Evolutionary conservation across 768 basidiomycete genomes (phyloP), one percentile per base, ranked within the genome.

Genomic region (Atractiella rhizophila): DNA sequence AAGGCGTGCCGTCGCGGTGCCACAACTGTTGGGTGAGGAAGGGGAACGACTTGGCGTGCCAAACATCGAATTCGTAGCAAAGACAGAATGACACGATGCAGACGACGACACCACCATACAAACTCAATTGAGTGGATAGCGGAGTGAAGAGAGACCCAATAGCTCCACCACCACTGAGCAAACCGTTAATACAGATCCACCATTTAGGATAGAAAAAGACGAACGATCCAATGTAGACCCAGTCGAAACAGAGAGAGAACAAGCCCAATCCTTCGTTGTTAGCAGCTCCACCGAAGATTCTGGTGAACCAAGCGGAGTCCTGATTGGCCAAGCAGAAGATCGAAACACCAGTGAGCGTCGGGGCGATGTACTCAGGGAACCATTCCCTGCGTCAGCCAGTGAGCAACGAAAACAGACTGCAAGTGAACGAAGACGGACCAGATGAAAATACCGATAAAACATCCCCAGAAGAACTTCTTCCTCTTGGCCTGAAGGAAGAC

Each of bases 281-380:
- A 36, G 52, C 51, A 23, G 57, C 55, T 28, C 61, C 60, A 23
- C 61, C 61, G 42, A 63, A 63, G 40, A 63, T 50, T 47, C 61
- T 61, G 26, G 60, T 55, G 39, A 60, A 40, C 41, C 56, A 56
- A 3, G 47, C 31, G 45, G 48, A 33, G 47, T 56, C 28, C 48
- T 54, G 46, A 40, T 45, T 43, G 51, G 49, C 52, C 35, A 63
- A 46, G 43, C 61, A 62, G 52, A 60, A 54, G 42, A 63, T 57
- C 29, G 53, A 52, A 39, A 54, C 35, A 16, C 50, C 54, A 11
- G 44, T 46, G 34, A 48, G 37, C 8, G 46, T 46, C 21, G 40
- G 48, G 28, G 13, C 18, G 36, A 25, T 3, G 26, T n/a, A 36
- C 25, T 38, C 37, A 27, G 45, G 39, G 27, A 47, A 37, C 30